Evolutionary conservation across 345 rosid genomes (phyloP).

Genomic region (Moringa oleifera): DNA sequence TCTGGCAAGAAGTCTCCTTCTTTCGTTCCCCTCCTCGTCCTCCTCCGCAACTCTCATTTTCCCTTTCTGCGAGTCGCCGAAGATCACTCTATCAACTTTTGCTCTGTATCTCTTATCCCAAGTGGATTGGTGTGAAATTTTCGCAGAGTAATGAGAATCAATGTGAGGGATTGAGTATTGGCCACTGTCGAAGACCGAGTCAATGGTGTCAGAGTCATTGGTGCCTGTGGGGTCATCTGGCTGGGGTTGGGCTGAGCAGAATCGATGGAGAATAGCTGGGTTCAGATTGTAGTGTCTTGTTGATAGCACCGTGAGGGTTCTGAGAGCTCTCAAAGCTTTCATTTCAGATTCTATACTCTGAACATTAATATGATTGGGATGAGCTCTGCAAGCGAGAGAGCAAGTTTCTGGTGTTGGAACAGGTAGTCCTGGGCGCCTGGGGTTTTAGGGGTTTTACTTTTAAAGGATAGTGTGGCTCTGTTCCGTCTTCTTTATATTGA

Average conservation of each 20-base stretch:
- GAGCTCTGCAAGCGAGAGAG: background rate
- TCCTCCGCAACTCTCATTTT: conserved; percentile 19
- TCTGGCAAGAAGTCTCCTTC: conserved; percentile 58
- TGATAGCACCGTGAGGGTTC: conserved; percentile 19
- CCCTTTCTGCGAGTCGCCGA: conserved; percentile 32
- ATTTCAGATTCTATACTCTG: conserved; percentile 15
- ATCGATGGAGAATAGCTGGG: conserved; percentile 26
- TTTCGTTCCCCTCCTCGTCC: conserved; percentile 43
- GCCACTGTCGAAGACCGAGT: conserved; percentile 58
- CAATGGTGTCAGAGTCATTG: conserved; percentile 28
- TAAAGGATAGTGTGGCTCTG: no score
- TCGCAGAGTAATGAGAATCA: conserved; percentile 9
- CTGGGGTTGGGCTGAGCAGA: conserved; percentile 58
- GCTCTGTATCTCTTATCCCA: conserved; percentile 70
- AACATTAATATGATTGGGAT: conserved; percentile 1
- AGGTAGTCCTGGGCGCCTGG: no score
- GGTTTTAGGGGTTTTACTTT: no score
- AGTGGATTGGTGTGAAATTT: conserved; percentile 29
- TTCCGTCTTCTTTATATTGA: no score
- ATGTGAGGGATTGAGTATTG: conserved; percentile 33
- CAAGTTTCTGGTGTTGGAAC: background rate
- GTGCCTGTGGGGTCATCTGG: conserved; percentile 27
- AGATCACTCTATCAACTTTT: conserved; percentile 46
- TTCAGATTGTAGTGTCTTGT: conserved; percentile 16
- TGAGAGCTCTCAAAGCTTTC: conserved; percentile 44